Evolutionary conservation across 352 stramenopile species (phyloP).

Genomic region (Phytophthora agathidicida): DNA sequence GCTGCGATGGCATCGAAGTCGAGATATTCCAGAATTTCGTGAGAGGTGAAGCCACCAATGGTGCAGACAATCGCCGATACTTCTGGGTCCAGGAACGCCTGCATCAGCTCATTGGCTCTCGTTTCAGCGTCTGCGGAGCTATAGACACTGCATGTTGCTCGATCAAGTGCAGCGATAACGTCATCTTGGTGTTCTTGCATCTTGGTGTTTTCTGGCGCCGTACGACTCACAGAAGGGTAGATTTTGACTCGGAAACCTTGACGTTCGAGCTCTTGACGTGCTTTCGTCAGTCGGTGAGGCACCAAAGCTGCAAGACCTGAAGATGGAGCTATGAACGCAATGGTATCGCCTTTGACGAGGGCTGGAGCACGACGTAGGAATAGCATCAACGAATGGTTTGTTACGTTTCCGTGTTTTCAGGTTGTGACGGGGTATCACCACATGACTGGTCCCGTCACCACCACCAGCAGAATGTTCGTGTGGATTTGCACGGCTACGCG

Average conservation of each 20-base stretch:
- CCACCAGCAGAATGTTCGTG: no score
- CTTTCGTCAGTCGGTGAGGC: constrained; percentile 50
- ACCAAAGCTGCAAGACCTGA: constrained; percentile 48
- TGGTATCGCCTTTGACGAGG: constrained; percentile 45
- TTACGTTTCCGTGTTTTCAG: not conserved
- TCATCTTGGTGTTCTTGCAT: constrained; percentile 5
- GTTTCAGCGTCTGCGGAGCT: constrained; percentile 53
- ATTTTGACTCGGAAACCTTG: constrained; percentile 53
- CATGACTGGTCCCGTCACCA: no score
- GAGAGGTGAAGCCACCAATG: constrained; percentile 63
- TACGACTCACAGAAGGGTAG: constrained; percentile 44
- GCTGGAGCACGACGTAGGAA: constrained; percentile 23
- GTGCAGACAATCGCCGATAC: constrained; percentile 59
- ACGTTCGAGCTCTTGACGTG: constrained; percentile 37
- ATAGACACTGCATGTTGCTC: constrained; percentile 32
- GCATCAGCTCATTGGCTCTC: constrained; percentile 56
- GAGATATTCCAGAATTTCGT: constrained; percentile 67
- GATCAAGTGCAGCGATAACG: constrained; percentile 2
- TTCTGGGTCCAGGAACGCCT: constrained; percentile 46
- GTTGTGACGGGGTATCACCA: not conserved
- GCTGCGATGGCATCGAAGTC: constrained; percentile 53
- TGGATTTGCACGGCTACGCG: no score
- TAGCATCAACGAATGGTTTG: no score
- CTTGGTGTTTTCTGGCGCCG: constrained; percentile 38
- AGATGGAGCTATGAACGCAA: constrained; percentile 59